A percentile compares a stretch with the other conserved stretches of the same genome.
These are phyloP conservation scores for Parasitella parasitica DNA, from an alignment of 371 early-diverging fungal species.

Conservation along the genomic window DNA sequence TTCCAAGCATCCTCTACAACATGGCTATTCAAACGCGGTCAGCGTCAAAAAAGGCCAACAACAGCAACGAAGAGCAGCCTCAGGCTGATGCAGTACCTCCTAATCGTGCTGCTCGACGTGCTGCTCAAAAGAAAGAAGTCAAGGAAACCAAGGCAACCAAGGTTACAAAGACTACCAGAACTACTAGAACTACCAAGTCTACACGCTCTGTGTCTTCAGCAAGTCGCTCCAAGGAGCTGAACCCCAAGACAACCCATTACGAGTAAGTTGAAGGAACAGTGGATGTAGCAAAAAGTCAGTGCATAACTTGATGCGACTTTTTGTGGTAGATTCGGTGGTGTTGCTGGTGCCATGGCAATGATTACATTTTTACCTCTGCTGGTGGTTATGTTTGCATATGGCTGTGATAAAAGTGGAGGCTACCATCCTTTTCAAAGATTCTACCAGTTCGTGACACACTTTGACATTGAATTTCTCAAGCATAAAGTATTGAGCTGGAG, in stretches of 20 bases:
- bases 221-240: conserved; percentile 8
- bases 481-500: conserved; percentile 34
- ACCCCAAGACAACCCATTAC: conserved; percentile 60
- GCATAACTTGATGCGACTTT: no score
- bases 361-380: conserved; percentile 60
- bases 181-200: not conserved
- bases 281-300: no score
- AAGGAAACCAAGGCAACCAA: conserved; percentile 13
- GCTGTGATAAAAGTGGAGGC: conserved; percentile 52
- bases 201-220: not conserved
- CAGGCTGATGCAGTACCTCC: conserved; percentile 5
- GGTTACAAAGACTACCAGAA: not conserved
- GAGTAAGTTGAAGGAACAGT: no score
- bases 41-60: not conserved
- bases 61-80: not conserved
- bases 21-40: conserved; percentile 19
- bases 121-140: conserved; percentile 22
- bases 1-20: not conserved
- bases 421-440: conserved; percentile 42
- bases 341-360: conserved; percentile 68
- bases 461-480: conserved; percentile 28
- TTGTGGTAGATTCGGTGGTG: conserved; percentile 67
- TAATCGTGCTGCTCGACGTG: conserved; percentile 24
- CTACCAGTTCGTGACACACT: conserved; percentile 13
- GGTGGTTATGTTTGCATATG: conserved; percentile 67